Base-by-base conservation (phyloP, 2,329 filamentous ascomycete species). In the Tothia fuscella region DNA sequence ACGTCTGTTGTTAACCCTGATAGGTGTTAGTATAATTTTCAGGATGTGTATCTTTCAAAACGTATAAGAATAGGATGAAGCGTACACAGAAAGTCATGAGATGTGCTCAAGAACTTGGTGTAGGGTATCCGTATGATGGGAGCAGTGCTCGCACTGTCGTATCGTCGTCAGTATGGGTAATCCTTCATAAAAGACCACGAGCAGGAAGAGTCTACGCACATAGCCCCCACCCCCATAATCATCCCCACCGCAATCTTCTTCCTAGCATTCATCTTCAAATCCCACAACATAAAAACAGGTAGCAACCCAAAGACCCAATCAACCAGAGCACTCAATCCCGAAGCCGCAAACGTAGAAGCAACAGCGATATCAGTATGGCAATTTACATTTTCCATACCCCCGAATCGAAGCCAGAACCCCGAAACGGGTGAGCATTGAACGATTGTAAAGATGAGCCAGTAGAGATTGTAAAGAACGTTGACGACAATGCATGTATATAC, bases 101-200 rank as follows among this genome's bases (percentile, higher is more conserved):
- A 57, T 14, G 54, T 48, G 2, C 53, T 51, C 4, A 67, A 53
- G 25, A 55, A 47, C 43, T 54, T 53, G n/a, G 66, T 58, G 48
- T 65, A 67, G 5, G 61, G 57, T 24, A 67, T 60, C 12, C 64
- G 61, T 21, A 66, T 57, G 34, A 67, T 58, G 4, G 63, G 65
- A 13, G 63, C 64, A 12, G 60, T 51, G 35, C 44, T 46, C 26
- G 41, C 44, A 4, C 36, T 42, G 37, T n/a, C n/a, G n/a, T n/a
- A n/a, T n/a, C n/a, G n/a, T n/a, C n/a, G n/a, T n/a, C n/a, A n/a
- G n/a, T n/a, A 16, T 10, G 17, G 10, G 10, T 10, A n/a, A 10
- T 10, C n/a, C 26, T 10, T 10, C 26, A 9, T 24, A 29, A 29
- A 29, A 29, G 26, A 29, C 21, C 17, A 16, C n/a, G 13, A 31